Conservation (phyloP, 306 rosid genomes). For the Pueraria montana region DNA sequence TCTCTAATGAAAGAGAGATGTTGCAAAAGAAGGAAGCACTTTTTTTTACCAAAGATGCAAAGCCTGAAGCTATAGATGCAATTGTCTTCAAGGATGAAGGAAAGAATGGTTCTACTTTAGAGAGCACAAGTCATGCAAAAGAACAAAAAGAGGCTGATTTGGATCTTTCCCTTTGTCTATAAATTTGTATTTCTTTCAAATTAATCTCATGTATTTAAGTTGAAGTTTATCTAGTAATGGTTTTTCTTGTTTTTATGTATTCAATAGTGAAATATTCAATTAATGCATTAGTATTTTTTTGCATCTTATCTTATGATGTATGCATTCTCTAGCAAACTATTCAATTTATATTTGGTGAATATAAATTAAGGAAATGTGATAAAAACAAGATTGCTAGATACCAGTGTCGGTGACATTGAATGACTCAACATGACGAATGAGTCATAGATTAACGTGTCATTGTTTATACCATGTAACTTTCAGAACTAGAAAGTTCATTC, state of each 20-base stretch:
- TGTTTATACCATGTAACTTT: too few species aligned
- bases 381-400: too few species aligned
- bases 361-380: too few species aligned
- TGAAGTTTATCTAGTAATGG: not conserved
- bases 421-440: too few species aligned
- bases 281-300: not conserved
- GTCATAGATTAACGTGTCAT: too few species aligned
- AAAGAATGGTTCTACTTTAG: not conserved
- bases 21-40: constrained; percentile 19
- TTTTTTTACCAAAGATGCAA: constrained; percentile 38
- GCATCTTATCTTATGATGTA: not conserved
- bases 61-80: not conserved
- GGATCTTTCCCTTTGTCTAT: constrained; percentile 55
- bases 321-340: not conserved
- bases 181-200: constrained; percentile 5
- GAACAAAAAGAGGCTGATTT: constrained; percentile 36
- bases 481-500: too few species aligned
- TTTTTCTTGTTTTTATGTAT: not conserved
- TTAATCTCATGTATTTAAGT: not conserved
- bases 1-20: not conserved
- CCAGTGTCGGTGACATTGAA: too few species aligned
- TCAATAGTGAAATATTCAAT: not conserved
- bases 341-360: too few species aligned
- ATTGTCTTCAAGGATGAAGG: constrained; percentile 16
- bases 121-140: constrained; percentile 25